phyloP scores from a whole-genome alignment of 495 filamentous ascomycete genomes.

The Collariella sp. region DNA sequence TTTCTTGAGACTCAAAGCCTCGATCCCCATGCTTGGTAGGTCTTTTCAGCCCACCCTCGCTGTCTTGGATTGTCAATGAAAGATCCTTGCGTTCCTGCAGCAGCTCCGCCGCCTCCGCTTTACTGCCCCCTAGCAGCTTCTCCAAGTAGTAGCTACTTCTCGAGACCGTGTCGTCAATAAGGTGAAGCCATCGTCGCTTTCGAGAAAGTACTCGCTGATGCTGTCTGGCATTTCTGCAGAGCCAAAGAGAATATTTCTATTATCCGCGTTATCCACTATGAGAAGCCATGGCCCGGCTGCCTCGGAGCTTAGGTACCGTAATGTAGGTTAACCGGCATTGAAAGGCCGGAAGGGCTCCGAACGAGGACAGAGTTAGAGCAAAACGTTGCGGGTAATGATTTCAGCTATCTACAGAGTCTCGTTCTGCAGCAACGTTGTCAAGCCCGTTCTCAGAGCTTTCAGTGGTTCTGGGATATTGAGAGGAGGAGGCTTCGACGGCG shows the following conservation, averaged over 20 bases:
- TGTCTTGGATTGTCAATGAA: too few species aligned
- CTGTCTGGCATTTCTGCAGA: not conserved
- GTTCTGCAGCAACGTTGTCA: not conserved
- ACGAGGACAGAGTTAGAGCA: not conserved
- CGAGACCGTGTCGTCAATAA: slow-evolving; percentile 29
- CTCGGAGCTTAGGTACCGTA: not conserved
- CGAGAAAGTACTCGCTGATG: slow-evolving; percentile 24
- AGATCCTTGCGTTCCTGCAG: slow-evolving; percentile 28
- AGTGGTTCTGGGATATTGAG: too few species aligned
- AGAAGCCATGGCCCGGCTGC: not conserved
- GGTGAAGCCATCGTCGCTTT: slow-evolving; percentile 22
- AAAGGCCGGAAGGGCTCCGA: not conserved
- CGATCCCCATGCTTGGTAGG: too few species aligned
- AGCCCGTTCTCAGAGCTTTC: not conserved
- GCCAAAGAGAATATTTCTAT: slow-evolving; percentile 2
- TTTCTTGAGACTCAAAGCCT: too few species aligned
- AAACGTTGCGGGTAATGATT: not conserved
- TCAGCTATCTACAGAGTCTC: not conserved
- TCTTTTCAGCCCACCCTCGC: too few species aligned
- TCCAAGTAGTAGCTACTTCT: slow-evolving; percentile 20
- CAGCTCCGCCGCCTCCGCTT: slow-evolving; percentile 15
- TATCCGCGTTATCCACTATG: not conserved
- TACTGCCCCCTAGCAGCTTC: slow-evolving; percentile 13
- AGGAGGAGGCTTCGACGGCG: too few species aligned
- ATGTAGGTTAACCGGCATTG: too few species aligned